Evolutionary conservation across 2,329 filamentous ascomycete genomes (phyloP), one percentile per base, ranked within the genome.

Genomic region (Cucurbitaria berberidis): DNA sequence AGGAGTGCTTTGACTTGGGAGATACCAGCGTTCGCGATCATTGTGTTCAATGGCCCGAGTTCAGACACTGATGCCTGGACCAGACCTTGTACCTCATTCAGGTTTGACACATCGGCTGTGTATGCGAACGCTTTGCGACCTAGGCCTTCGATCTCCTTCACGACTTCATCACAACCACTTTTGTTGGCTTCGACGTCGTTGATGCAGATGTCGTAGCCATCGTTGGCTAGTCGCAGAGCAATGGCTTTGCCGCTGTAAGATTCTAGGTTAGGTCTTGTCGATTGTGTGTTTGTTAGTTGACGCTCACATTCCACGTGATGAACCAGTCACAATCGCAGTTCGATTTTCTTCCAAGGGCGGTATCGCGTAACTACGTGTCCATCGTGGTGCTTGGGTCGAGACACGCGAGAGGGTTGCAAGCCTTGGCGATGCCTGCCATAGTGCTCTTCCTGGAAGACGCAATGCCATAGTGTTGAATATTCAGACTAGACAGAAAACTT

Each of bases 181-280:
- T 80, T 72, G 57, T 87, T 84, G 13, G 80, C 76, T 24, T 76
- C 59, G 15, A 89, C 75, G 59, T 89, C 86, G 66, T 88, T 89
- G 58, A 89, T 76, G 64, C 84, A 87, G 44, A 90, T 77, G 59
- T 85, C 79, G 73, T 89, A 89, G 48, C 86, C 86, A 56, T 89
- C 87, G 19, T 78, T 74, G 5, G 86, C 86, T 15, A 89, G 79
- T 2, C 86, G 84, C 7, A 87, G 74, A 16, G 86, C 86, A 47
- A 88, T 86, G 18, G 84, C 80, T 62, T 83, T 84, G 41, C 86
- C 86, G 58, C 85, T 86, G 49, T 30, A 8, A 6, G 19, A 16
- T 16, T 34, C 65, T 35, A 65, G 53, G 39, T 16, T 19, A 18
- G 13, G 21, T 30, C 21, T 42, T 13, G 19, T 16, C 10, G 15